phyloP scores from a whole-genome alignment of 192 early-diverging fungal genomes.

The Lobosporangium transversale region DNA sequence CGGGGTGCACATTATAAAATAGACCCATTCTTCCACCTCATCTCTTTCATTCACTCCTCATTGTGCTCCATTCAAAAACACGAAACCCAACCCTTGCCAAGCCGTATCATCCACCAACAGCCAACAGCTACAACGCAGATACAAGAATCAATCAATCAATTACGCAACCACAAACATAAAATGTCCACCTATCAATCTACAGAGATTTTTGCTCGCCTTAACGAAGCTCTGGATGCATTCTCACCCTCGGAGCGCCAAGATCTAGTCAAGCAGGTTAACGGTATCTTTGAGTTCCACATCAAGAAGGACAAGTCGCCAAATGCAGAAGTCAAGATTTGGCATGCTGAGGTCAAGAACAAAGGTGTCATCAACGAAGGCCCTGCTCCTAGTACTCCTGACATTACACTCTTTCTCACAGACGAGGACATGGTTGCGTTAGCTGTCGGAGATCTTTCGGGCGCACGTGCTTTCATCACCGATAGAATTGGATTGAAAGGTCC shows the following conservation, averaged over 20 bases:
- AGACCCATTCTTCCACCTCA: background rate
- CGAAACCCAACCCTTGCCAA: background rate
- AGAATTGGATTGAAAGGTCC: conserved; percentile 88
- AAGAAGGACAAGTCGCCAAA: conserved; percentile 63
- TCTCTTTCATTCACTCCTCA: background rate
- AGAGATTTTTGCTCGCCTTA: conserved; percentile 75
- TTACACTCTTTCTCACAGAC: conserved; percentile 78
- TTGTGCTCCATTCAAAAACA: background rate
- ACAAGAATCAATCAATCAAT: too few relatives aligned
- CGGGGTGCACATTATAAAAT: background rate
- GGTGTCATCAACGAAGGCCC: conserved; percentile 61
- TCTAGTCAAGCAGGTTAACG: conserved; percentile 77
- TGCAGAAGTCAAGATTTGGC: conserved; percentile 80
- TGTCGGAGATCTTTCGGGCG: conserved; percentile 78
- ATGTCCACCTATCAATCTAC: conserved; percentile 76
- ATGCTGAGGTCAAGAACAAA: conserved; percentile 72
- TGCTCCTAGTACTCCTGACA: conserved; percentile 73
- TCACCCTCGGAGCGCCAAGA: conserved; percentile 68
- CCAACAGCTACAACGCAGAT: too few relatives aligned
- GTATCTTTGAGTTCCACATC: conserved; percentile 86
- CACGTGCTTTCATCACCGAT: conserved; percentile 92
- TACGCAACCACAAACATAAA: too few relatives aligned
- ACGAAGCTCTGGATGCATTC: conserved; percentile 62
- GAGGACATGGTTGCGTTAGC: conserved; percentile 87
- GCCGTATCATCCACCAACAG: too few relatives aligned